phyloP scores from a whole-genome alignment of 768 basidiomycete genomes.

The Trametes meyenii region DNA sequence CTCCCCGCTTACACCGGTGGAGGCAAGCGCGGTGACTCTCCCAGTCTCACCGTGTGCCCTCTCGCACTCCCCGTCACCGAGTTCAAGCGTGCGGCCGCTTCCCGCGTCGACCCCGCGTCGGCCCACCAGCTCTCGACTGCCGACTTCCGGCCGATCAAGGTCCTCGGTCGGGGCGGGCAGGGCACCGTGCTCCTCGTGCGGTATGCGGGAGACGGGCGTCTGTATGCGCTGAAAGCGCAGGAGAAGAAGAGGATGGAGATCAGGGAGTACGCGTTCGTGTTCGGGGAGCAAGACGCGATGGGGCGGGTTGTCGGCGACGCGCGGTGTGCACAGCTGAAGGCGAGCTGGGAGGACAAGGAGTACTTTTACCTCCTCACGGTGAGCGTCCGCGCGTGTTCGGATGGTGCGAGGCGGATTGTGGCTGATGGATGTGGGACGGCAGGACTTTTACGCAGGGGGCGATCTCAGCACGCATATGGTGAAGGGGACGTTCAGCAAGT shows the following conservation, averaged over 20 bases:
- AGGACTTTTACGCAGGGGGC: slow-evolving; percentile 7
- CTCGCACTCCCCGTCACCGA: not conserved
- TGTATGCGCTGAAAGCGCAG: slow-evolving; percentile 25
- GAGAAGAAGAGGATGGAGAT: slow-evolving; percentile 10
- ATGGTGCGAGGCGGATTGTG: not conserved
- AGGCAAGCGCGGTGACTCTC: not conserved
- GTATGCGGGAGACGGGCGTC: slow-evolving; percentile 6
- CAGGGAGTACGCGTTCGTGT: not conserved
- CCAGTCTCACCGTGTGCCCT: not conserved
- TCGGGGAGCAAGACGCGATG: slow-evolving; percentile 9
- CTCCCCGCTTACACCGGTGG: not conserved
- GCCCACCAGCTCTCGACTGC: not conserved
- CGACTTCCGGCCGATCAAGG: slow-evolving; percentile 22
- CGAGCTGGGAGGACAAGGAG: slow-evolving; percentile 16
- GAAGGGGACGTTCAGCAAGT: not conserved
- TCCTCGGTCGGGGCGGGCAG: slow-evolving; percentile 21
- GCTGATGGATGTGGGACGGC: not conserved
- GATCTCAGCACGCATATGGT: not conserved
- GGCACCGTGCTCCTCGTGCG: slow-evolving; percentile 24
- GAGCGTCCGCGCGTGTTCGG: not conserved
- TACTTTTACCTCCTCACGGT: slow-evolving; percentile 18
- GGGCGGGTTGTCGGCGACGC: slow-evolving; percentile 6
- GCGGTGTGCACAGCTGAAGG: slow-evolving; percentile 8
- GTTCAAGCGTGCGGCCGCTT: slow-evolving; percentile 1
- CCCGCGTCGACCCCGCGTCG: not conserved